Conservation (phyloP, 805 yeast genomes). For the Pichia pseudocactophila region DNA sequence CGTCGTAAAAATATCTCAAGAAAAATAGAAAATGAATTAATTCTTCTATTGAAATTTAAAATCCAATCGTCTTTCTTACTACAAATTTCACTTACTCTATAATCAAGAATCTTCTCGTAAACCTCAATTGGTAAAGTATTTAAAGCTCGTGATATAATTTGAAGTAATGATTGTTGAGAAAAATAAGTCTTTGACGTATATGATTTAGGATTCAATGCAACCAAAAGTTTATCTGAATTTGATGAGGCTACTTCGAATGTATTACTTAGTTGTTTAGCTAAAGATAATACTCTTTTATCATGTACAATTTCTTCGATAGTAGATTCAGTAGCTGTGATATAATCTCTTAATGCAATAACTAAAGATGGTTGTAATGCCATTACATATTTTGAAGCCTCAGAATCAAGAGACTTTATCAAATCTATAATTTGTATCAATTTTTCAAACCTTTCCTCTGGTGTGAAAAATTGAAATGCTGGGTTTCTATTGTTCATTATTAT, state of each 20-base stretch:
- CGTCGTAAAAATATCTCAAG: conserved; percentile 11
- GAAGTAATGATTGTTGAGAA: conserved; percentile 5
- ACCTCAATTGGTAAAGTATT: conserved; percentile 1
- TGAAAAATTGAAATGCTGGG: not conserved
- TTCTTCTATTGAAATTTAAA: conserved; percentile 6
- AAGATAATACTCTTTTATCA: not conserved
- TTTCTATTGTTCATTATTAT: not conserved
- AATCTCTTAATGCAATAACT: not conserved
- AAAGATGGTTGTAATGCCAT: not conserved
- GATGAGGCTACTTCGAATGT: conserved; percentile 9
- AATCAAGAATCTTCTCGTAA: not conserved
- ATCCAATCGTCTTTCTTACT: conserved; percentile 9
- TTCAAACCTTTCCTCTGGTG: not conserved
- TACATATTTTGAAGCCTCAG: not conserved
- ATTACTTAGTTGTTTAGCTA: conserved; percentile 3
- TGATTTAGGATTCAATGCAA: conserved; percentile 9
- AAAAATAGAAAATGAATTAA: conserved; percentile 9
- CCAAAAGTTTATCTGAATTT: conserved; percentile 6
- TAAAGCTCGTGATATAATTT: conserved; percentile 4
- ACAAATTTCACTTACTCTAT: conserved; percentile 7
- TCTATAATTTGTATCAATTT: conserved; percentile 5
- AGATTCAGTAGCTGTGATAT: not conserved
- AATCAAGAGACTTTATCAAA: conserved; percentile 1
- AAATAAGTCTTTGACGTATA: conserved; percentile 10
- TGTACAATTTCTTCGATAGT: not conserved